These are phyloP conservation scores for Drosera spatulata DNA, from an alignment of 179 eudicot genomes.

Conservation along the genomic window DNA sequence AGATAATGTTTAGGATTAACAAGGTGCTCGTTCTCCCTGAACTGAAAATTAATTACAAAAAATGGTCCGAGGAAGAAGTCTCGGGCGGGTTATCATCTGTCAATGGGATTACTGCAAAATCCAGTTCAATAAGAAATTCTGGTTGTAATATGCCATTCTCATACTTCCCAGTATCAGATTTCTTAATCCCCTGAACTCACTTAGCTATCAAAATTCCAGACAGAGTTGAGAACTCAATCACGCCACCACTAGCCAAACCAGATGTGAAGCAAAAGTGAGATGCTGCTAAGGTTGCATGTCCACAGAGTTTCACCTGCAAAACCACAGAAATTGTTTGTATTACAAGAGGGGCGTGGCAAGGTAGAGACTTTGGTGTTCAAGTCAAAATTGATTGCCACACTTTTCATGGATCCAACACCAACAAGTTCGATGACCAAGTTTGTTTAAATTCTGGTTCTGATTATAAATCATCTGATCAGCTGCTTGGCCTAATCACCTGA, in stretches of 20 bases:
- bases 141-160: constrained; percentile 13
- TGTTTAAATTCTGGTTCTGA: too few relatives aligned
- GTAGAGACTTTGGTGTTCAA: too few relatives aligned
- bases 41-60: too few relatives aligned
- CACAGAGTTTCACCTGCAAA: constrained; percentile 9
- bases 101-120: constrained; percentile 42
- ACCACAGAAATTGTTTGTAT: too few relatives aligned
- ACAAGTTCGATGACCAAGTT: too few relatives aligned
- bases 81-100: constrained; percentile 25
- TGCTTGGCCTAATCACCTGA: too few relatives aligned
- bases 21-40: too few relatives aligned
- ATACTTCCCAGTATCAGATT: constrained; percentile 7
- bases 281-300: constrained; percentile 83
- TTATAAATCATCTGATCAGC: too few relatives aligned
- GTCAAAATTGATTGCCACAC: too few relatives aligned
- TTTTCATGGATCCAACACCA: too few relatives aligned
- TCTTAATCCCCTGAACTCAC: constrained; percentile 22
- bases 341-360: too few relatives aligned
- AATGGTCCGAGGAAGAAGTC: constrained; percentile 8
- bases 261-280: constrained; percentile 53
- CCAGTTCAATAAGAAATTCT: constrained; percentile 31
- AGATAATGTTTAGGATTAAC: too few relatives aligned
- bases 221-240: constrained; percentile 45
- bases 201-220: constrained; percentile 60
- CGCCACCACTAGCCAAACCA: constrained; percentile 30